Conservation (phyloP, 768 basidiomycete genomes). For the Collybia nuda region DNA sequence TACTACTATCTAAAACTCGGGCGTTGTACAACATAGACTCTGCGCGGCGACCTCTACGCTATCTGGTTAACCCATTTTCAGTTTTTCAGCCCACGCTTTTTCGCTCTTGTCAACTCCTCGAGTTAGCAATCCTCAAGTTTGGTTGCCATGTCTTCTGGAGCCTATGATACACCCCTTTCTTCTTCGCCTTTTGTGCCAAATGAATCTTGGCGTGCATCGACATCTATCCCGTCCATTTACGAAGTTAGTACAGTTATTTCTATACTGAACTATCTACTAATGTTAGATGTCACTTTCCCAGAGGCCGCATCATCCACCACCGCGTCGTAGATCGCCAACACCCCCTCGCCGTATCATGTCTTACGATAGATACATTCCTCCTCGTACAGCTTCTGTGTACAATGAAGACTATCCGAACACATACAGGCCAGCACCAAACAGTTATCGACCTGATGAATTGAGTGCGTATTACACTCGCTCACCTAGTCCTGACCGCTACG, state of each 20-base stretch:
- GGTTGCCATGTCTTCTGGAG: conserved; percentile 36
- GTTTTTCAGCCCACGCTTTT: neutral
- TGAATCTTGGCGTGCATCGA: conserved; percentile 33
- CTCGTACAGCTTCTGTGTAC: conserved; percentile 5
- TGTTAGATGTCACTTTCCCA: conserved; percentile 18
- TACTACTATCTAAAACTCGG: neutral
- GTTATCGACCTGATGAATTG: conserved; percentile 18
- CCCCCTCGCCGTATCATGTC: conserved; percentile 39
- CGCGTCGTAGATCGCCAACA: conserved; percentile 49
- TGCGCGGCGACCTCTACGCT: neutral
- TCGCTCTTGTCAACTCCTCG: no score
- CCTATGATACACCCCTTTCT: conserved; percentile 35
- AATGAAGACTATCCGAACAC: conserved; percentile 6
- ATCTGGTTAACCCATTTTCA: neutral
- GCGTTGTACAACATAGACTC: neutral
- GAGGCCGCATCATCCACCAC: conserved; percentile 29
- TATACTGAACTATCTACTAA: conserved; percentile 10
- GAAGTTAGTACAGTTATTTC: conserved; percentile 33
- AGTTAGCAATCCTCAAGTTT: no score
- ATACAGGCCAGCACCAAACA: conserved; percentile 12
- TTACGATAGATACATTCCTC: conserved; percentile 54
- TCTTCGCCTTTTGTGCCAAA: conserved; percentile 28
- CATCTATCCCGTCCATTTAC: conserved; percentile 26
- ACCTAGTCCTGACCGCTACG: conserved; percentile 54
- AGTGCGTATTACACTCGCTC: conserved; percentile 40